Percentiles rank a stretch among this genome's conserved stretches.
These are phyloP conservation scores for Rhipidocladum racemiflorum DNA, from an alignment of 176 grass and related monocot species.

Conservation along the genomic window DNA sequence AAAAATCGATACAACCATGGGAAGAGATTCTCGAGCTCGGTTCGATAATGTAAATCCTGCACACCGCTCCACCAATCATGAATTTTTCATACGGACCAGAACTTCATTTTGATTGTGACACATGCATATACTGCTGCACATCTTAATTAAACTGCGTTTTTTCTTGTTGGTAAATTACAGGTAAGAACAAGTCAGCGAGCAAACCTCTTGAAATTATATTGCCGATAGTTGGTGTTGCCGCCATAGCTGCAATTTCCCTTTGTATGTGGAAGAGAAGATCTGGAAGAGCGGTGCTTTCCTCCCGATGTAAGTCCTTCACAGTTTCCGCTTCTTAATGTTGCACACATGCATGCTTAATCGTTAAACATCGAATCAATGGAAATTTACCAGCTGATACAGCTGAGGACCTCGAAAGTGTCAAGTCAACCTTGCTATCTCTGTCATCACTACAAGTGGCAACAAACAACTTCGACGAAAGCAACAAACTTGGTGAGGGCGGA, in stretches of 20 bases:
- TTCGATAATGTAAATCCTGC: too few relatives aligned
- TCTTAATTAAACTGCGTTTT: not conserved
- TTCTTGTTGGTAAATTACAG: not conserved
- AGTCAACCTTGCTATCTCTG: slow-evolving; percentile 16
- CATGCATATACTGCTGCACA: not conserved
- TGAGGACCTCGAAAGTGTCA: slow-evolving; percentile 32
- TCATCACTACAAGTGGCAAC: slow-evolving; percentile 32
- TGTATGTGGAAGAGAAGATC: slow-evolving; percentile 11
- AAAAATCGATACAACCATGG: too few relatives aligned
- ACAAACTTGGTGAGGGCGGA: slow-evolving; percentile 35
- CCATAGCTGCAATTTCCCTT: not conserved
- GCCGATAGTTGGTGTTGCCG: not conserved
- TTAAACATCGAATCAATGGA: not conserved
- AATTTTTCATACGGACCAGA: not conserved
- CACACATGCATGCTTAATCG: not conserved
- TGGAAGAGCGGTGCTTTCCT: not conserved
- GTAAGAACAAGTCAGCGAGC: not conserved
- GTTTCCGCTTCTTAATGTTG: not conserved
- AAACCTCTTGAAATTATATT: slow-evolving; percentile 23
- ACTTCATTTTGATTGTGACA: not conserved
- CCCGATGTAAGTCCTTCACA: not conserved
- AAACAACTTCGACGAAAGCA: slow-evolving; percentile 25
- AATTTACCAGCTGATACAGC: not conserved
- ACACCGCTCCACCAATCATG: too few relatives aligned
- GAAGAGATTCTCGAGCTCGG: too few relatives aligned